These are phyloP conservation scores for Drechslerella coelobrocha DNA, from an alignment of 2,329 filamentous ascomycete species.

Conservation along the genomic window DNA sequence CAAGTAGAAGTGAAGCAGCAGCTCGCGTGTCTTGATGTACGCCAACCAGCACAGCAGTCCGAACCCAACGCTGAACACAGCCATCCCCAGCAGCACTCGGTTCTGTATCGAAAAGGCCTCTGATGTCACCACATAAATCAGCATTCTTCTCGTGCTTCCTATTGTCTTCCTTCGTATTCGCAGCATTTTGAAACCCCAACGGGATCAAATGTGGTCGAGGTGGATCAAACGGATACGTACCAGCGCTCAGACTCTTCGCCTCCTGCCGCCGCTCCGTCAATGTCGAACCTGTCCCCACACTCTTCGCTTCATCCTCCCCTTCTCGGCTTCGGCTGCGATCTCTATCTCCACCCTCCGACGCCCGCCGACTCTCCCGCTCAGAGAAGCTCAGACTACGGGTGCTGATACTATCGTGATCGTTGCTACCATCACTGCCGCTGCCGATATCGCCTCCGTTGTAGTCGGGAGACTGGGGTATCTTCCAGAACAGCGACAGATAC, in stretches of 20 bases:
- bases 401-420: constrained; percentile 2
- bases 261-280: constrained; percentile 29
- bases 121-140: constrained; percentile 2
- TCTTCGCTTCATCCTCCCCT: constrained; percentile 15
- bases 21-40: constrained; percentile 37
- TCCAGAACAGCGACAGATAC: constrained; percentile 37
- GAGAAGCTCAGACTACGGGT: neutral
- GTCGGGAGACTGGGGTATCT: constrained; percentile 23
- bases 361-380: constrained; percentile 28
- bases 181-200: too few species aligned
- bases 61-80: constrained; percentile 39
- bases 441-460: neutral
- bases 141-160: neutral
- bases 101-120: constrained; percentile 50
- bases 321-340: neutral
- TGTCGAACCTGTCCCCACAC: constrained; percentile 8
- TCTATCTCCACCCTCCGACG: constrained; percentile 18
- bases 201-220: too few species aligned
- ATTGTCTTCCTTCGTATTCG: neutral
- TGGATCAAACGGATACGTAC: constrained; percentile 18
- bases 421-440: neutral
- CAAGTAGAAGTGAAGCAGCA: constrained; percentile 9
- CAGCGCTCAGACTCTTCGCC: constrained; percentile 41
- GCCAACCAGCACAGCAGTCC: constrained; percentile 43
- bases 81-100: constrained; percentile 47